Evolutionary conservation across 345 rosid species (phyloP), one percentile per base, ranked within the genome.

Genomic region (Eucalyptus cloeziana): DNA sequence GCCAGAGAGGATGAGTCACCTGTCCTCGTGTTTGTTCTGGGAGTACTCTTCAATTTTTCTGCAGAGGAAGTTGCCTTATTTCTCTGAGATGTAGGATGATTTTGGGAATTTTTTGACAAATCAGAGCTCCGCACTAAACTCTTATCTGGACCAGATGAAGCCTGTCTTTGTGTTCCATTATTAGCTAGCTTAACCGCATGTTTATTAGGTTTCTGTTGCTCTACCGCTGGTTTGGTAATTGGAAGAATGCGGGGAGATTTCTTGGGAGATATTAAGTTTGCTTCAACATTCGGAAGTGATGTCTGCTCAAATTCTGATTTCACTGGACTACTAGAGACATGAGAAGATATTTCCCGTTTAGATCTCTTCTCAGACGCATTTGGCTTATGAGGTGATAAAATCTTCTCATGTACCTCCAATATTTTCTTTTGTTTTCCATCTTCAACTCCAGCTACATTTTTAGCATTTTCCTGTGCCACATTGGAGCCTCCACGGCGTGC

Each of bases 11-110:
- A 88, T 80, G 87, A 86, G 79, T 94, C 94, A 51, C 92, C 92
- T 33, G 90, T 87, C 88, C 89, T 89, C 71, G 91, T 87, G 87
- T 87, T 91, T 89, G 92, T 91, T 91, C 93, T 95, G 47, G 95
- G 95, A 87, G 92, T 89, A 89, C 88, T 89, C 90, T 93, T 94
- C 47, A 89, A 90, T 86, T 92, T 93, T 86, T 94, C 99, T 87
- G 92, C 94, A 89, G 94, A 92, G 50, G 93, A 85, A 90, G 89
- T 90, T 79, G 92, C 81, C 91, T 88, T 93, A 88, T 86, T 91
- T 93, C 91, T 96, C 92, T 94, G 95, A 51, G 91, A 91, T 56
- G 89, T 54, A 88, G 86, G 81, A 62, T 92, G 94, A 94, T 89
- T 94, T 80, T 94, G 95, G 81, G 92, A 90, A 89, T 94, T 89